Conservation (phyloP, 441 rosid genomes). For the Brassica hybrid region DNA sequence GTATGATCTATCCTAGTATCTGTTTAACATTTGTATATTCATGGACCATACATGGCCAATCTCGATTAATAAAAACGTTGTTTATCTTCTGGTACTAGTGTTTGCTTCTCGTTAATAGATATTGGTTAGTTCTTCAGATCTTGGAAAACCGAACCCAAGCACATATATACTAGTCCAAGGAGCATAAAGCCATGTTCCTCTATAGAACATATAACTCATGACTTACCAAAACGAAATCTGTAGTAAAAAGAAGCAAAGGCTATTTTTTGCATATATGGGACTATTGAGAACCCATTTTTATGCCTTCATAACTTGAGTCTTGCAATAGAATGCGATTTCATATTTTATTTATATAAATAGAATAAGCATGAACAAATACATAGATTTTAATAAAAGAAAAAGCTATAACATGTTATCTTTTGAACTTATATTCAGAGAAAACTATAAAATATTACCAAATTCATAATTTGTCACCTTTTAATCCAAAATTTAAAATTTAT, state of each 20-base stretch:
- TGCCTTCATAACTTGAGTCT: background rate
- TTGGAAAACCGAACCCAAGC: background rate
- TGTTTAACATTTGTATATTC: background rate
- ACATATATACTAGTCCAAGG: background rate
- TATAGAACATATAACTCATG: background rate
- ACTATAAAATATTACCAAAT: background rate
- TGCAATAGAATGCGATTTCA: slow-evolving; percentile 2
- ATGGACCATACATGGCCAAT: background rate
- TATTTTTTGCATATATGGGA: background rate
- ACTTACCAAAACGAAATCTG: background rate
- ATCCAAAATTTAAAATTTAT: too few relatives aligned
- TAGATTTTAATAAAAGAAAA: background rate
- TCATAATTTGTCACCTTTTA: too few relatives aligned
- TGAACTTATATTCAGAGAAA: background rate
- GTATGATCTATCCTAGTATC: background rate
- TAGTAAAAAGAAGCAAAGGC: background rate
- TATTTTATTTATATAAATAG: background rate
- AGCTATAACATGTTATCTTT: background rate
- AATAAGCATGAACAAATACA: background rate
- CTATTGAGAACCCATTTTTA: background rate
- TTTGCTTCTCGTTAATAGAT: too few relatives aligned
- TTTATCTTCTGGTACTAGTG: too few relatives aligned
- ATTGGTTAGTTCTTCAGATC: background rate
- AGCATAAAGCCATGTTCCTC: background rate
- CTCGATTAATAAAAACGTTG: background rate